A percentile compares a stretch with the other conserved stretches of the same genome.
Conservation (phyloP, 2,329 filamentous ascomycete genomes). For the Magnaporthales sp. region DNA sequence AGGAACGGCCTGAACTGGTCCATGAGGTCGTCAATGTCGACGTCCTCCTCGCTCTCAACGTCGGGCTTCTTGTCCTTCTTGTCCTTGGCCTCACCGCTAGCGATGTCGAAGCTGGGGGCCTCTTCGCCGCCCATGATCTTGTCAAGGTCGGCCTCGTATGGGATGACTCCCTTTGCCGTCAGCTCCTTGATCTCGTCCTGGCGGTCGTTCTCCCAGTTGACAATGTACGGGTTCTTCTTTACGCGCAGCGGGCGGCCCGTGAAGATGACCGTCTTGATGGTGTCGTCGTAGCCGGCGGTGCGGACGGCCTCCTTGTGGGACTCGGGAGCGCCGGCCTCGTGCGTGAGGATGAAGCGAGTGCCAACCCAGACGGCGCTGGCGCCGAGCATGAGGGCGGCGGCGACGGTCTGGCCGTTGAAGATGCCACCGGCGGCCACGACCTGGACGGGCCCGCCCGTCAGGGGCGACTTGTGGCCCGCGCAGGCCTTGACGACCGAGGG, state of each 20-base stretch:
- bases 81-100: conserved; percentile 50
- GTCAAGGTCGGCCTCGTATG: conserved; percentile 91
- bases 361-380: conserved; percentile 93
- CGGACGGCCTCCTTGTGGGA: conserved; percentile 92
- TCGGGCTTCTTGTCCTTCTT: conserved; percentile 59
- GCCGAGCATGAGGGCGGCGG: conserved; percentile 85
- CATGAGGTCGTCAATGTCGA: conserved; percentile 72
- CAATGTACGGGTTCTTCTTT: conserved; percentile 86
- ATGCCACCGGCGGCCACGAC: conserved; percentile 92
- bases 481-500: conserved; percentile 79
- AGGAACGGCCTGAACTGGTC: conserved; percentile 86
- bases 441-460: conserved; percentile 82
- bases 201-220: conserved; percentile 94
- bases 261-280: conserved; percentile 95
- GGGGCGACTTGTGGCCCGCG: conserved; percentile 72
- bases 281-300: conserved; percentile 90
- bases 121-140: conserved; percentile 59
- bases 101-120: conserved; percentile 57
- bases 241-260: conserved; percentile 92
- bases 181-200: conserved; percentile 85
- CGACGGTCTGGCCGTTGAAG: conserved; percentile 84
- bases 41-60: conserved; percentile 41
- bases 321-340: conserved; percentile 90
- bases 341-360: conserved; percentile 86
- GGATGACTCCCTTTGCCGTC: conserved; percentile 79